Evolutionary conservation across 495 filamentous ascomycete genomes (phyloP).

Genomic region (Daldinia grandis): DNA sequence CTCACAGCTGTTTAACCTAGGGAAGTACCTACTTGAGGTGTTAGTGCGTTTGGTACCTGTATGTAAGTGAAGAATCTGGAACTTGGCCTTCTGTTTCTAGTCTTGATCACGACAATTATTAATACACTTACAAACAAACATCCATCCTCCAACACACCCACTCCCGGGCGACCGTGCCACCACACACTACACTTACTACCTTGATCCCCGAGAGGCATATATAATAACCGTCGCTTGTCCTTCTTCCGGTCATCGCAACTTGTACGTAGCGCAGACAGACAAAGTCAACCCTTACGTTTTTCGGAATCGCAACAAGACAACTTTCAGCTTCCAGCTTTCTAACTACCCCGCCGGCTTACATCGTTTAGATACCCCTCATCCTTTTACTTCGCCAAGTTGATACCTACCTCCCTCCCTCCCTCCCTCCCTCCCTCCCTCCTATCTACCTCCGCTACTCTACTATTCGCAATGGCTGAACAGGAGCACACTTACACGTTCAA

Average conservation of each 20-base stretch:
- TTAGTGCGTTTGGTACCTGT: neutral
- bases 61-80: neutral
- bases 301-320: neutral
- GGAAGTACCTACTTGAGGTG: neutral
- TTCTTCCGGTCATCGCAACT: neutral
- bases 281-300: neutral
- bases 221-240: conserved; percentile 28
- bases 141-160: neutral
- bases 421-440: no score
- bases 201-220: conserved; percentile 14
- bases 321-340: neutral
- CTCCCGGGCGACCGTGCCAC: conserved; percentile 19
- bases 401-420: no score
- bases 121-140: conserved; percentile 30
- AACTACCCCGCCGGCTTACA: conserved; percentile 1
- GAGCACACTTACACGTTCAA: conserved; percentile 71
- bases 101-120: conserved; percentile 22
- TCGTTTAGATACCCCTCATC: neutral
- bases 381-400: conserved; percentile 12
- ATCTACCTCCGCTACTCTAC: neutral
- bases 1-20: no score
- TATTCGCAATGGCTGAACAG: conserved; percentile 54
- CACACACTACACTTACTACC: conserved; percentile 14
- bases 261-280: neutral
- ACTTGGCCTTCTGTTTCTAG: neutral